Evolutionary conservation across 208 protist genomes (phyloP).

Genomic region (Willaertia magna): DNA sequence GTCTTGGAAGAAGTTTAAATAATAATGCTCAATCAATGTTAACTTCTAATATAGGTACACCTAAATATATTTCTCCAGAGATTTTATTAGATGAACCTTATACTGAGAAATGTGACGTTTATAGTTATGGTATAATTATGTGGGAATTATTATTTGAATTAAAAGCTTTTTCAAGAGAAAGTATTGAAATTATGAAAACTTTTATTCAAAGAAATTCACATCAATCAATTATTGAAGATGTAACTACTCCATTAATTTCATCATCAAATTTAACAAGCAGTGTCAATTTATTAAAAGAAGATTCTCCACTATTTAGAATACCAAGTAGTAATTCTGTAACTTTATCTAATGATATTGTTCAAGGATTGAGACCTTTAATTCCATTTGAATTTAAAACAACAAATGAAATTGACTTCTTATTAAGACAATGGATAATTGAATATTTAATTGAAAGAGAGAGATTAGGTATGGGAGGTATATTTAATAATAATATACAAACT

Average conservation of each 20-base stretch:
- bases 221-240: not conserved
- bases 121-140: not conserved
- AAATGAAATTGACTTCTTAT: not conserved
- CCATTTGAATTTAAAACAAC: not conserved
- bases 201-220: not conserved
- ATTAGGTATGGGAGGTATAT: not conserved
- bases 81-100: not conserved
- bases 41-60: not conserved
- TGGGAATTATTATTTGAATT: not conserved
- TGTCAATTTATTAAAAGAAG: not conserved
- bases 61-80: not conserved
- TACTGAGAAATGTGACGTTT: not conserved
- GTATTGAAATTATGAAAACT: not conserved
- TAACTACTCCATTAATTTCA: not conserved
- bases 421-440: not conserved
- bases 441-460: not conserved
- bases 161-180: not conserved
- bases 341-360: not conserved
- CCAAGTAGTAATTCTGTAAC: not conserved
- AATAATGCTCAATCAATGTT: not conserved
- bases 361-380: not conserved
- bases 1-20: not conserved
- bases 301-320: no score
- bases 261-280: no score
- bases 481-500: not conserved